Base-by-base conservation (phyloP, 805 yeast genomes). In the Lachancea waltii region DNA sequence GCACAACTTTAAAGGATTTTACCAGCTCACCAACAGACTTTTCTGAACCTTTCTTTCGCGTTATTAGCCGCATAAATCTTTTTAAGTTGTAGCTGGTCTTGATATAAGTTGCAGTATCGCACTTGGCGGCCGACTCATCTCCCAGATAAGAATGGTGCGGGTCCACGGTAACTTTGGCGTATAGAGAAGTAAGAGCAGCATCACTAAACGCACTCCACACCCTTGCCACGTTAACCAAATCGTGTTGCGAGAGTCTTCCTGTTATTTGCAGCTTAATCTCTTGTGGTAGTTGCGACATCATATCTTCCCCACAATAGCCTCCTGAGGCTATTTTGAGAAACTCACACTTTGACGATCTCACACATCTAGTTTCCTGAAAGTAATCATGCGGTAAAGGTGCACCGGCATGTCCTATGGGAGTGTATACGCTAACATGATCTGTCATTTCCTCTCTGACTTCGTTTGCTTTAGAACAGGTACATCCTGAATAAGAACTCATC, bases 21-120 rank as follows among this genome's bases (percentile, higher is more conserved):
- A 65, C 51, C 10, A 50, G 40, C 3, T 21, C 9, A 1, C 54
- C 45, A 20, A 35, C 14, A 13, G 35, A 33, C 14, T 18, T 19
- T n/a, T 36, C 33, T 10, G 38, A 21, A 17, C 30, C 33, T 5
- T 17, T 13, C 16, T 27, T 22, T 9, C 23, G 33, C 7, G 37
- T 22, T 5, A 54, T n/a, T 2, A 44, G 29, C 14, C 42, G 43
- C 31, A 68, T 46, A 29, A 69, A 63, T 30, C 50, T 54, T 45
- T 67, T 66, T 35, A 71, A 57, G 36, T 61, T 68, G 52, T 62
- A 67, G 10, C 63, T 54, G 42, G 63, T 57, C 36, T 64, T 67
- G 40, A 69, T 59, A 42, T 56, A 67, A 3, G 65, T 46, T 3
- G 27, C 29, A 30, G 39, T 18, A 27, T 32, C 21, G 11, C 19